Percentiles rank a stretch among this genome's conserved stretches.
phyloP scores from a whole-genome alignment of 345 rosid species.

The Ceriops zippeliana region DNA sequence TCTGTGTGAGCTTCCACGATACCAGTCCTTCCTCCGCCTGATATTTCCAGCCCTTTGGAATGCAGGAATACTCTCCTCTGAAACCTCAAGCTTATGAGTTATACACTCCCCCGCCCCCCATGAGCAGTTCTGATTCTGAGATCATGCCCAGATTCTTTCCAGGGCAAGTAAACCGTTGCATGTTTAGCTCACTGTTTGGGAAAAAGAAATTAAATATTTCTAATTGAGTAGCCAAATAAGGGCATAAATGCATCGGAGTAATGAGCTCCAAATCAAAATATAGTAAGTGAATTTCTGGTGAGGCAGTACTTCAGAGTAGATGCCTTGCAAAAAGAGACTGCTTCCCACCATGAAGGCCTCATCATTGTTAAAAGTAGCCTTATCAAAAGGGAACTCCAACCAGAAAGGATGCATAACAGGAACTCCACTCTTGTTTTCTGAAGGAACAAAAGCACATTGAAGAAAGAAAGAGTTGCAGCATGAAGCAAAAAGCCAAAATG shows the following conservation, averaged over 20 bases:
- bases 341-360: slow-evolving; percentile 98
- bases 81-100: slow-evolving; percentile 64
- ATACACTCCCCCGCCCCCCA: slow-evolving; percentile 42
- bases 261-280: slow-evolving; percentile 1
- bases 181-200: slow-evolving; percentile 57
- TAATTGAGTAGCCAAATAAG: background rate
- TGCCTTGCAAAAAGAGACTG: slow-evolving; percentile 89
- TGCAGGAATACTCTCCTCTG: slow-evolving; percentile 86
- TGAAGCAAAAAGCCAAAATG: too few relatives aligned
- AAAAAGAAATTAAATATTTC: slow-evolving; percentile 9
- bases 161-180: slow-evolving; percentile 80
- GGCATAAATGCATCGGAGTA: slow-evolving; percentile 3
- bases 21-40: slow-evolving; percentile 84
- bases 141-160: slow-evolving; percentile 84
- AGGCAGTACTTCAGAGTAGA: slow-evolving; percentile 64
- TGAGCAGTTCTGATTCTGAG: slow-evolving; percentile 63
- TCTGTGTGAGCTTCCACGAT: slow-evolving; percentile 88
- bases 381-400: slow-evolving; percentile 98
- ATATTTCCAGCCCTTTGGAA: slow-evolving; percentile 97
- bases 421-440: slow-evolving; percentile 58
- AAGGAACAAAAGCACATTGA: too few relatives aligned
- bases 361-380: slow-evolving; percentile 72
- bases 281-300: background rate
- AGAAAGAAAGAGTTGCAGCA: too few relatives aligned
- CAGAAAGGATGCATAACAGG: slow-evolving; percentile 88